These are phyloP conservation scores for Chenopodium berlandieri DNA, from an alignment of 148 eudicot genomes.

Conservation along the genomic window DNA sequence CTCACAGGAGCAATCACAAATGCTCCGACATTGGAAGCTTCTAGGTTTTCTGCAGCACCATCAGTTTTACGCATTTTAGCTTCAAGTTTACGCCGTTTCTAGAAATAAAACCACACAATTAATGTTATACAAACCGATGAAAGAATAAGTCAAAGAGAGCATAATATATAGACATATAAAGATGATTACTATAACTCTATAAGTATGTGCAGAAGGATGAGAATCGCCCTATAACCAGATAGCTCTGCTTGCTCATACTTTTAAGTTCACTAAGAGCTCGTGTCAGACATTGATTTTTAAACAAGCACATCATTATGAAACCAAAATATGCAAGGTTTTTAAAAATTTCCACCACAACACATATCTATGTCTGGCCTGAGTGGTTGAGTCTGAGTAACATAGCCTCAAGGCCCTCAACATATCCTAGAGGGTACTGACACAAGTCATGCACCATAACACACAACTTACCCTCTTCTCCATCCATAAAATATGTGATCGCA, in stretches of 20 bases:
- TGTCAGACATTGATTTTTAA: neutral
- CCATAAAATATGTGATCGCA: conserved; percentile 95
- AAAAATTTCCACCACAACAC: neutral
- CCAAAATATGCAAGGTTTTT: neutral
- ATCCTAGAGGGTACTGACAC: neutral
- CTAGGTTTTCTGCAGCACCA: conserved; percentile 37
- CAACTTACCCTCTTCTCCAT: conserved; percentile 89
- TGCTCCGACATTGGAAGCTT: conserved; percentile 57
- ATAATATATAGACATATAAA: neutral
- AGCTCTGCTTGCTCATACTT: neutral
- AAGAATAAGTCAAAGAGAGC: neutral
- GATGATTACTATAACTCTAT: neutral
- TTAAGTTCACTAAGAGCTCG: neutral
- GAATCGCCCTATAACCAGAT: neutral
- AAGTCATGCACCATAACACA: neutral
- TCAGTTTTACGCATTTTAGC: conserved; percentile 35
- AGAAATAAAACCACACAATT: conserved; percentile 18
- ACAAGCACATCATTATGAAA: neutral
- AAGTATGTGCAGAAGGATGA: neutral
- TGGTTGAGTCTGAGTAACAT: neutral
- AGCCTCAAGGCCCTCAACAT: neutral
- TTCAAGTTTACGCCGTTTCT: conserved; percentile 69
- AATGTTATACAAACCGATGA: neutral
- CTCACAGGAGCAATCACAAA: conserved; percentile 92
- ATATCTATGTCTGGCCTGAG: neutral